phyloP scores from a whole-genome alignment of 805 yeast species.

The Yueomyces sinensis region DNA sequence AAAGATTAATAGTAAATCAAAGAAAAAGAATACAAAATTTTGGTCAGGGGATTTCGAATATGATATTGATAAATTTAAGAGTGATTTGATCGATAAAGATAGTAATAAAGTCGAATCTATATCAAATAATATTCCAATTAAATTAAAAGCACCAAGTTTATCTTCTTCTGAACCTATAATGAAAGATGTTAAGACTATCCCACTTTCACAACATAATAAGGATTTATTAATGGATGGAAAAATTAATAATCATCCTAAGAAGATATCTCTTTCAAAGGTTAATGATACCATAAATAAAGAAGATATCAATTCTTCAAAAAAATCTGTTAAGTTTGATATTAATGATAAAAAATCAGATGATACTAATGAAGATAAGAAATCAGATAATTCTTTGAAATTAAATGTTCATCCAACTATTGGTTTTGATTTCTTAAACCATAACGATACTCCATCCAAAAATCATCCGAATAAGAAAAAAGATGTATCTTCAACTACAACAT shows the following conservation, averaged over 20 bases:
- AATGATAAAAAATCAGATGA: neutral
- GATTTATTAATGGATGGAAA: neutral
- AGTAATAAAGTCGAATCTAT: too few species aligned
- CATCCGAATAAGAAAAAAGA: too few species aligned
- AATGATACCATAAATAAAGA: too few species aligned
- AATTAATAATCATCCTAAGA: neutral
- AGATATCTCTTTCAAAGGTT: neutral
- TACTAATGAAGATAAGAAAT: neutral
- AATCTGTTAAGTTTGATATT: too few species aligned
- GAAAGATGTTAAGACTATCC: neutral
- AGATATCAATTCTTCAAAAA: too few species aligned
- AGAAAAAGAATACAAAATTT: constrained; percentile 1
- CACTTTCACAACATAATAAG: neutral
- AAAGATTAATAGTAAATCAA: neutral
- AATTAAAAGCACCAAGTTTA: neutral
- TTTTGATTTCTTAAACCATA: constrained; percentile 19
- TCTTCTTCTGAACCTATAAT: neutral
- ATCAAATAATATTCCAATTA: neutral
- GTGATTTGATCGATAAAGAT: too few species aligned
- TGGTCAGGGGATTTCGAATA: constrained; percentile 23
- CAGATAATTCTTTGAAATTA: constrained; percentile 1
- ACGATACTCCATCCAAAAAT: constrained; percentile 11
- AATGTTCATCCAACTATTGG: constrained; percentile 18
- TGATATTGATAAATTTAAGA: constrained; percentile 9
- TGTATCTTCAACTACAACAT: too few species aligned